Conservation (phyloP, 2,329 filamentous ascomycete genomes). For the Amauroascus niger region DNA sequence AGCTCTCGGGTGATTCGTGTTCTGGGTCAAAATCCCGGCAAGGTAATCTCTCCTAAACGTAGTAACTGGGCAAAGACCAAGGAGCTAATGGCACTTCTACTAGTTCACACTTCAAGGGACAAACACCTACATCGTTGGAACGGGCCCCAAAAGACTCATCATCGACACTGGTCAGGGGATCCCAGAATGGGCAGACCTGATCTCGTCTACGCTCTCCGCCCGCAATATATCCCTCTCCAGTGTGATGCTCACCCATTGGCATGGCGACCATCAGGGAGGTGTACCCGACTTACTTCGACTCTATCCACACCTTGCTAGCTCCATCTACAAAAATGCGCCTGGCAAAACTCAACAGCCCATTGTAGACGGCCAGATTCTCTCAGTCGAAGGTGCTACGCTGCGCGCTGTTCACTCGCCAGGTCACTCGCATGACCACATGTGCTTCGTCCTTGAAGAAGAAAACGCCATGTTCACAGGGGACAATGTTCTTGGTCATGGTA, state of each 20-base stretch:
- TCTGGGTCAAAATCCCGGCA: constrained; percentile 34
- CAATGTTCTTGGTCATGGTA: constrained; percentile 59
- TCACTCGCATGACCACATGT: constrained; percentile 67
- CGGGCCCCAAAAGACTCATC: constrained; percentile 60
- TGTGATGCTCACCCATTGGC: constrained; percentile 85
- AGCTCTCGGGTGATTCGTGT: constrained; percentile 37
- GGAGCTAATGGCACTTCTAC: not conserved
- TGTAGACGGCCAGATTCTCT: constrained; percentile 44
- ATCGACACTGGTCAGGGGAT: constrained; percentile 83
- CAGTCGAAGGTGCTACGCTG: constrained; percentile 48
- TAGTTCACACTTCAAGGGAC: constrained; percentile 61
- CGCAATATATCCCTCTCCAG: constrained; percentile 59
- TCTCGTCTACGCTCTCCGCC: constrained; percentile 54
- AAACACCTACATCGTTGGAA: constrained; percentile 87
- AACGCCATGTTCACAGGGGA: constrained; percentile 72
- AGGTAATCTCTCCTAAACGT: not conserved
- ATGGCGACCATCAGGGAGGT: constrained; percentile 73
- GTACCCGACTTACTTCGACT: constrained; percentile 56
- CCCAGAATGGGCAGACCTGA: constrained; percentile 57
- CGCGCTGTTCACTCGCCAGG: constrained; percentile 58
- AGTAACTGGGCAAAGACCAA: no score
- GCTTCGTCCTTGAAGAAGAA: constrained; percentile 61
- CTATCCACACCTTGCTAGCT: constrained; percentile 47
- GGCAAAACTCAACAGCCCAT: constrained; percentile 44
- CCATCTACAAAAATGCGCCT: constrained; percentile 58